These are phyloP conservation scores for Kernera saxatilis DNA, from an alignment of 345 rosid genomes.

Conservation along the genomic window DNA sequence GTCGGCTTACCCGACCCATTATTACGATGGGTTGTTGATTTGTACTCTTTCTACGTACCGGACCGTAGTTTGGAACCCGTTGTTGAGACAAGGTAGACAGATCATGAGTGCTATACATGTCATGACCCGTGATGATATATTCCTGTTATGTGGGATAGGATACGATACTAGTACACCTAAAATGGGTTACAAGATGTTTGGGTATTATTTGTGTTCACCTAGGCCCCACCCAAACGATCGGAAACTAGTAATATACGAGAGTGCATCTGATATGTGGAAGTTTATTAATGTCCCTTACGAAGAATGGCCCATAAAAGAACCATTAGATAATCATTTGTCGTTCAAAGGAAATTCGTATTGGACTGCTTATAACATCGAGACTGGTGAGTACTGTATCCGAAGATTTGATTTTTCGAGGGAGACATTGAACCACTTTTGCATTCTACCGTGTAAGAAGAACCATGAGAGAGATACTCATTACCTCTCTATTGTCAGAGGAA, in stretches of 20 bases:
- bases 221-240: background rate
- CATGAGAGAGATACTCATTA: background rate
- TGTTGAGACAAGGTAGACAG: background rate
- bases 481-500: background rate
- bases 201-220: too few relatives aligned
- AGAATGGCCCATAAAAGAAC: background rate
- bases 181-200: background rate
- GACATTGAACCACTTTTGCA: background rate
- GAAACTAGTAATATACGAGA: background rate
- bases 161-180: background rate
- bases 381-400: background rate
- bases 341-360: background rate
- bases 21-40: background rate
- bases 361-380: background rate
- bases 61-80: background rate
- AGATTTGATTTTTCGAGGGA: background rate
- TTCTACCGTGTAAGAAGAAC: background rate
- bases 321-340: background rate
- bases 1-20: background rate
- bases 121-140: too few relatives aligned
- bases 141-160: background rate
- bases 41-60: background rate
- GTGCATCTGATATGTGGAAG: background rate
- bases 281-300: background rate
- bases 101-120: too few relatives aligned